phyloP scores from a whole-genome alignment of 371 early-diverging fungal genomes.

The Fennellomyces sp. region DNA sequence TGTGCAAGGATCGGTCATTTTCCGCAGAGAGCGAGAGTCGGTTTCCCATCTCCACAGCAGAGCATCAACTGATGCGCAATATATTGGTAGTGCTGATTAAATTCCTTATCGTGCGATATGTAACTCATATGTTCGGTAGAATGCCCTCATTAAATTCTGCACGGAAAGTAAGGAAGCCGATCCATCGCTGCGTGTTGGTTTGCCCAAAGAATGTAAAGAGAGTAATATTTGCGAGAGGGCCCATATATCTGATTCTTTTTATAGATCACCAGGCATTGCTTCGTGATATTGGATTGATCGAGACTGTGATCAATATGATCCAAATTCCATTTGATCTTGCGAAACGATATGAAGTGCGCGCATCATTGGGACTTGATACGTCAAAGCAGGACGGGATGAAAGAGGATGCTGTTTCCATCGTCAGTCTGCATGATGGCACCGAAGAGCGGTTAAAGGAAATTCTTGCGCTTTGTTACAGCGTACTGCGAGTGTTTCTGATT shows the following conservation, averaged over 20 bases:
- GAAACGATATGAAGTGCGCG: slow-evolving; percentile 27
- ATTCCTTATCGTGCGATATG: not conserved
- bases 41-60: slow-evolving; percentile 28
- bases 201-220: slow-evolving; percentile 49
- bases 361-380: not conserved
- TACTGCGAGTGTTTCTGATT: slow-evolving; percentile 34
- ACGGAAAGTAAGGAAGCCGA: slow-evolving; percentile 48
- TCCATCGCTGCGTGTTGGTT: slow-evolving; percentile 40
- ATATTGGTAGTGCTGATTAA: slow-evolving; percentile 33
- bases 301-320: slow-evolving; percentile 44
- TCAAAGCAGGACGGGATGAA: not conserved
- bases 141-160: slow-evolving; percentile 49
- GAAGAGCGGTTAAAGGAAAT: slow-evolving; percentile 20
- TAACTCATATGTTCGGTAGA: no score
- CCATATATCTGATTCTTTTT: not conserved
- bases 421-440: not conserved
- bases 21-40: not conserved
- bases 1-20: slow-evolving; percentile 18
- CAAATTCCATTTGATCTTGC: slow-evolving; percentile 43
- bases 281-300: slow-evolving; percentile 53
- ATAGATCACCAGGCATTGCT: slow-evolving; percentile 54
- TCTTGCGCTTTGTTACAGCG: slow-evolving; percentile 28
- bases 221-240: no score
- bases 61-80: slow-evolving; percentile 18
- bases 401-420: slow-evolving; percentile 15